These are phyloP conservation scores for Curvularia hawaiiensis DNA, from an alignment of 2,329 filamentous ascomycete genomes.

Conservation along the genomic window DNA sequence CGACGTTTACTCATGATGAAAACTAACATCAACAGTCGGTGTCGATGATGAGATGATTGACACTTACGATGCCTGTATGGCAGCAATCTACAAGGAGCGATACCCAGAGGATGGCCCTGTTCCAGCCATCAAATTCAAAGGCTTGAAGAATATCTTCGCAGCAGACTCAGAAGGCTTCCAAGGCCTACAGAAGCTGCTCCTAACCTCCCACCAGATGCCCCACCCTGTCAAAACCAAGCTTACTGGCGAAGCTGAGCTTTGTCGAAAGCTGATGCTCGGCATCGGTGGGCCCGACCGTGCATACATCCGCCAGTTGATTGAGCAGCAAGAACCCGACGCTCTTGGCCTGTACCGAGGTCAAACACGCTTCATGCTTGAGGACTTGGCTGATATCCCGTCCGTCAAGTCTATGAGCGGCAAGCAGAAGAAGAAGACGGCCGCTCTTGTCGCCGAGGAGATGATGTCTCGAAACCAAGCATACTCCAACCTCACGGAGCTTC, in stretches of 20 bases:
- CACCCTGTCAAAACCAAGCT: constrained; percentile 39
- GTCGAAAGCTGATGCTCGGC: constrained; percentile 37
- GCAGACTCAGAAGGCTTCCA: constrained; percentile 32
- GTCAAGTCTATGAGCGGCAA: constrained; percentile 34
- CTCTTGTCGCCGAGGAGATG: constrained; percentile 46
- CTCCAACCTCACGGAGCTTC: constrained; percentile 54
- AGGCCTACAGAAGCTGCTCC: constrained; percentile 26
- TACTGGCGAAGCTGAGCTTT: constrained; percentile 36
- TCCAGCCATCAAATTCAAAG: constrained; percentile 38
- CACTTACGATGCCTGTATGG: constrained; percentile 46
- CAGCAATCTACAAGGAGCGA: constrained; percentile 45
- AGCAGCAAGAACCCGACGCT: constrained; percentile 33
- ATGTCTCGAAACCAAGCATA: constrained; percentile 54
- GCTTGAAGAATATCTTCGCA: constrained; percentile 38
- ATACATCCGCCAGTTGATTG: constrained; percentile 36
- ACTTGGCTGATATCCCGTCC: constrained; percentile 34
- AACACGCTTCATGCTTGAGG: constrained; percentile 48
- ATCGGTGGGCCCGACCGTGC: constrained; percentile 32
- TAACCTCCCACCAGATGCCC: constrained; percentile 30
- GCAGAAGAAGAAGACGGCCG: constrained; percentile 45
- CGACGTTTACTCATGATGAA: background rate
- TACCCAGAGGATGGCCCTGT: constrained; percentile 24
- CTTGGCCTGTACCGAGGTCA: constrained; percentile 45
- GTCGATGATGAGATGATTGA: constrained; percentile 53
- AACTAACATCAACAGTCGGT: constrained; percentile 40